These are phyloP conservation scores for Metarhizium album DNA, from an alignment of 2,329 filamentous ascomycete genomes.

Conservation along the genomic window DNA sequence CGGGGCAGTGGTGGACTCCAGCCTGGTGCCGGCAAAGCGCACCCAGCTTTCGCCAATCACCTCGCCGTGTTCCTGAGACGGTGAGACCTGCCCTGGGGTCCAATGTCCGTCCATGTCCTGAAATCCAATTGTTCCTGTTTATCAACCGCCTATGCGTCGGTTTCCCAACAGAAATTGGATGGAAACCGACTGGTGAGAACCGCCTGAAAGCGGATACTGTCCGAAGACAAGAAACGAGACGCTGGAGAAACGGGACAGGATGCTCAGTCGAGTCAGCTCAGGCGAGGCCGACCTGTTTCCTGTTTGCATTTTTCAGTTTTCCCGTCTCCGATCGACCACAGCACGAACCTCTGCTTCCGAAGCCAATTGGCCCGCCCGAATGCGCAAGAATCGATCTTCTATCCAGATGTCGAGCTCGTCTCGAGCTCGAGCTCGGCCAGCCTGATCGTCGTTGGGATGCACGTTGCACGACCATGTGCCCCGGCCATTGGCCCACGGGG, in stretches of 20 bases:
- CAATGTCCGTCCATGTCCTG: neutral
- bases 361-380: neutral
- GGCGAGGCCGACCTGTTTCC: neutral
- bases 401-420: neutral
- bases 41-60: neutral
- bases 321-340: neutral
- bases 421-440: neutral
- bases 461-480: conserved; percentile 26
- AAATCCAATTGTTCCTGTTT: neutral
- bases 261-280: neutral
- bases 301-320: too few species aligned
- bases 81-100: too few species aligned
- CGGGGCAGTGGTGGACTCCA: too few species aligned
- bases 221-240: neutral
- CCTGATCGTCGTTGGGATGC: conserved; percentile 14
- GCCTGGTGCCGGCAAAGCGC: too few species aligned
- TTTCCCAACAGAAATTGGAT: neutral
- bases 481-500: conserved; percentile 29
- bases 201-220: neutral
- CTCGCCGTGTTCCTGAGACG: neutral
- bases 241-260: neutral
- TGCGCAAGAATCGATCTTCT: neutral
- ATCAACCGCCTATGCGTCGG: neutral
- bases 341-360: neutral
- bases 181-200: neutral